Evolutionary conservation across 257 asterid species (phyloP), one percentile per base, ranked within the genome.

Genomic region (Solanum appendiculatum): DNA sequence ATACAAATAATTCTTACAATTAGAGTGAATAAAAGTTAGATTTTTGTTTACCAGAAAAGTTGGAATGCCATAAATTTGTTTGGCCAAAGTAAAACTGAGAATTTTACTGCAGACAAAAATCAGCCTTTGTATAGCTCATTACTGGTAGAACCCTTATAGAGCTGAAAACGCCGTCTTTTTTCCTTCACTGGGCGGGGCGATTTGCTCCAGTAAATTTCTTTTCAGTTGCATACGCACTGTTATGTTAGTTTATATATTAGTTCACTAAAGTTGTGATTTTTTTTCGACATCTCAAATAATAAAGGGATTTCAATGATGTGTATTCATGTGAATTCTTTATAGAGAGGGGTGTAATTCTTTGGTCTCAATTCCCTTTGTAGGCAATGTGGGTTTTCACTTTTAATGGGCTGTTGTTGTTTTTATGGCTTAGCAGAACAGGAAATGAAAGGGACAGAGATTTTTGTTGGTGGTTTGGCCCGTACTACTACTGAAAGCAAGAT

Each of bases 381-480:
- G 9, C 42, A 48, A 46, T 44, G 69, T n/a, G 33, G 33, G 42
- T 34, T 69, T 85, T 66, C 21, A 63, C 74, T 27, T 85, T 40
- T 85, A 44, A 69, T 66, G 64, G 70, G n/a, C 37, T 69, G 11
- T 46, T 6, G 25, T 64, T 85, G 34, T 64, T 48, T 69, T 42
- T 69, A 20, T 69, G 48, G 44, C 34, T 46, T 21, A 20, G 44
- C 87, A 85, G 70, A 85, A 37, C 69, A 89, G 88, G 92, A 88
- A 37, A 85, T 85, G 44, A 91, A 88, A 90, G 96, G 98, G 77
- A 77, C 94, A 25, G 99, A 96, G 87, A 96, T 96, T 33, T 96
- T 95, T 63, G 94, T 96, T 89, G 99, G 98, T 69, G 99, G 99
- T 84, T 91, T 96, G 91, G 89, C 98, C 60, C 89, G 86, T 33